Percentiles rank a stretch among this genome's conserved stretches.
Conservation (phyloP, 2,329 filamentous ascomycete species). For the Cladophialophora immunda region DNA sequence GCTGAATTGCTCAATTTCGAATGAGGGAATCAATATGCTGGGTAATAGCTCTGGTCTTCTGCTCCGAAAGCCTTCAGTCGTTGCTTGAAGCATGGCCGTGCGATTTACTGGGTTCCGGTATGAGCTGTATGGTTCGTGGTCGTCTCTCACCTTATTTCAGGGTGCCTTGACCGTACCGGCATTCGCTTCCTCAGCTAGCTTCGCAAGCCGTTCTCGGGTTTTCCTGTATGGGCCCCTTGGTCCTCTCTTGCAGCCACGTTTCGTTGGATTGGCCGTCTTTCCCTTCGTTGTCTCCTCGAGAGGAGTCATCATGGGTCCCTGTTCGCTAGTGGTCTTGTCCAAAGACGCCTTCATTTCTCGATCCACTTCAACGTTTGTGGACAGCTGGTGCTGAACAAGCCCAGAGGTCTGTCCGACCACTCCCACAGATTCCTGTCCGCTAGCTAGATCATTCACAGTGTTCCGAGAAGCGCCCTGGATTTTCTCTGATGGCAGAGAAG, state of each 20-base stretch:
- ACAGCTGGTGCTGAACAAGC: neutral
- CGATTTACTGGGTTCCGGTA: neutral
- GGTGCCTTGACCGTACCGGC: neutral
- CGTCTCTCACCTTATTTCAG: neutral
- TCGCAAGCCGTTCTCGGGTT: constrained; percentile 18
- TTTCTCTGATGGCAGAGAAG: neutral
- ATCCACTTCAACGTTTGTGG: neutral
- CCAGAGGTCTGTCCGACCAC: neutral
- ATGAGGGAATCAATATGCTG: neutral
- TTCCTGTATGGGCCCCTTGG: constrained; percentile 24
- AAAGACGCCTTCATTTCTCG: neutral
- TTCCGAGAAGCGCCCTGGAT: neutral
- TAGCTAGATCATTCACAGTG: neutral
- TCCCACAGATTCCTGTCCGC: neutral
- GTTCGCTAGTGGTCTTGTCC: neutral
- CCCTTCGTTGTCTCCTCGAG: neutral
- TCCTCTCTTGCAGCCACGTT: constrained; percentile 9
- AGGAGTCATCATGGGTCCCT: neutral
- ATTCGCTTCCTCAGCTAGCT: neutral
- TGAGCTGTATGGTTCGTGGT: neutral
- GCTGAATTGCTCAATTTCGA: neutral
- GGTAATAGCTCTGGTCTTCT: neutral
- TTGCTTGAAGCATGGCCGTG: neutral
- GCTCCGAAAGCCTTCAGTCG: neutral
- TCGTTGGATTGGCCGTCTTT: neutral